Conservation (phyloP, 1,284 basidiomycete genomes). For the Sanguinoderma infundibulare region DNA sequence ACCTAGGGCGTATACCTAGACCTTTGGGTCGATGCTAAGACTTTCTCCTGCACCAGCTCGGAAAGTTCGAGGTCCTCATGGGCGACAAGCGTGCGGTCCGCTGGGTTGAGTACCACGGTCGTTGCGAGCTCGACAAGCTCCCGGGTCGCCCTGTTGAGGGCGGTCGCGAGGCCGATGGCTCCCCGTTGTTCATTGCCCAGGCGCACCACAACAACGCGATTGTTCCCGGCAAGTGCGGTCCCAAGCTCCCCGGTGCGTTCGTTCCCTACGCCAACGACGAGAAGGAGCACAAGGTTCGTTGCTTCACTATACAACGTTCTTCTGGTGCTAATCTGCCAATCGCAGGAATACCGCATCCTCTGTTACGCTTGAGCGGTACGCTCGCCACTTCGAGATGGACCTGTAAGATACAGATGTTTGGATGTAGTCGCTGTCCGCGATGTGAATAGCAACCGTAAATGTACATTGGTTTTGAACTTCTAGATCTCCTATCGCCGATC, state of each 20-base stretch:
- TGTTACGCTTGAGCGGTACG: conserved; percentile 38
- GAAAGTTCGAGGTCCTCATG: conserved; percentile 69
- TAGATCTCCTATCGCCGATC: background rate
- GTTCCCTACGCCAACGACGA: conserved; percentile 56
- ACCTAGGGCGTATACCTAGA: background rate
- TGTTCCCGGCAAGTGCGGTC: conserved; percentile 68
- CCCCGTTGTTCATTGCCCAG: conserved; percentile 62
- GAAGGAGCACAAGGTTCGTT: conserved; percentile 48
- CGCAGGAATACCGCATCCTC: conserved; percentile 48
- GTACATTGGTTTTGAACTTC: background rate
- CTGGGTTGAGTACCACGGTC: conserved; percentile 59
- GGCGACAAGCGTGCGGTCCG: conserved; percentile 59
- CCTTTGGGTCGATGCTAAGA: conserved; percentile 1
- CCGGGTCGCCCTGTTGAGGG: conserved; percentile 64
- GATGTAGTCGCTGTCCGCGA: background rate
- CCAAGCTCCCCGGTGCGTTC: conserved; percentile 57
- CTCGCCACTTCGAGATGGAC: background rate
- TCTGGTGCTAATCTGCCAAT: background rate
- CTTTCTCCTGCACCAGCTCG: conserved; percentile 42
- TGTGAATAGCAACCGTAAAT: background rate
- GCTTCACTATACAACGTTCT: background rate
- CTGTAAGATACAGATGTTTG: background rate
- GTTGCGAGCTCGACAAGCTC: conserved; percentile 47
- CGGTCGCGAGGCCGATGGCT: conserved; percentile 66
- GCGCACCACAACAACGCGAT: conserved; percentile 54